Percentiles rank a stretch among this genome's conserved stretches.
Conservation (phyloP, 371 early-diverging fungal species). For the Mortierella polycephala region DNA sequence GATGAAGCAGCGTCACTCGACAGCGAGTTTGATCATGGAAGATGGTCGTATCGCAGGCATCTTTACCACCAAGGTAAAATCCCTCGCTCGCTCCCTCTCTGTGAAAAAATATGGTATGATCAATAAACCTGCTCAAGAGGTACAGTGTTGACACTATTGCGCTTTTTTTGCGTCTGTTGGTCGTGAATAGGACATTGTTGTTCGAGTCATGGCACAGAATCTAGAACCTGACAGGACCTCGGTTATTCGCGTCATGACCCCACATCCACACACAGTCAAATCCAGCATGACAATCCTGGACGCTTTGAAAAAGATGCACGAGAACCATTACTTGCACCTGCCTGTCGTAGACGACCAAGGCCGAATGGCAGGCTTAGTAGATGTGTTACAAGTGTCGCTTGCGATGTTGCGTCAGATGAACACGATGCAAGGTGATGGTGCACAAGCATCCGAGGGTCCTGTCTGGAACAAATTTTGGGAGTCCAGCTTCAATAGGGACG, state of each 20-base stretch:
- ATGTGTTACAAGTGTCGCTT: constrained; percentile 89
- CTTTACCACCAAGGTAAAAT: constrained; percentile 76
- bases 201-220: constrained; percentile 93
- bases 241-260: constrained; percentile 95
- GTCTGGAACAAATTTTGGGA: constrained; percentile 70
- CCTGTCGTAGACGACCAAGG: constrained; percentile 81
- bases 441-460: constrained; percentile 53
- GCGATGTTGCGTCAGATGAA: constrained; percentile 74
- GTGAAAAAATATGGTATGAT: neutral
- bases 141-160: too few relatives aligned
- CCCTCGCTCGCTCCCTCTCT: neutral
- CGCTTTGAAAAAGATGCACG: constrained; percentile 91
- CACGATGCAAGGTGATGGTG: constrained; percentile 31
- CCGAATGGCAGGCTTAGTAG: constrained; percentile 86
- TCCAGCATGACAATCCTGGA: constrained; percentile 84
- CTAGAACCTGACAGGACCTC: constrained; percentile 85
- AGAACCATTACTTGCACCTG: constrained; percentile 85
- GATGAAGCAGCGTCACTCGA: constrained; percentile 85
- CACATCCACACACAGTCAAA: constrained; percentile 88
- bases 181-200: constrained; percentile 76
- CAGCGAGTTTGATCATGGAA: constrained; percentile 85
- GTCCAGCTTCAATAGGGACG: constrained; percentile 56
- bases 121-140: neutral
- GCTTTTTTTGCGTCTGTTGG: neutral
- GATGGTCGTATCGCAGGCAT: constrained; percentile 84